These are phyloP conservation scores for Blastocystis sp. DNA, from an alignment of 352 stramenopile species.

Conservation along the genomic window DNA sequence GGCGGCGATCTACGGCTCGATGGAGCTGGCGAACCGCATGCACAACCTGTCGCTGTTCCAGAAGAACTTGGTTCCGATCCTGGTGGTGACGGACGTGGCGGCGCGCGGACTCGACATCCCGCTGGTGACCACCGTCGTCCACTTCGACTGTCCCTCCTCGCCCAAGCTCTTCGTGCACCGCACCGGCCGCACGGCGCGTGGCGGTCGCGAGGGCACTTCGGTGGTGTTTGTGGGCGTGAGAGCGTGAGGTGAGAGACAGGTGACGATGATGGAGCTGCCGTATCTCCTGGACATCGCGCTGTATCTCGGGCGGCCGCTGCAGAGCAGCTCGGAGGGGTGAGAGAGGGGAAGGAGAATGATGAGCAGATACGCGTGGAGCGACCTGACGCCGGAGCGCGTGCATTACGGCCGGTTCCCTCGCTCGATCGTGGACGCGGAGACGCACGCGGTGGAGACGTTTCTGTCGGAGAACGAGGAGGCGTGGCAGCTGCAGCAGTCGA, in stretches of 20 bases:
- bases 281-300: constrained; percentile 95
- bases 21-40: constrained; percentile 72
- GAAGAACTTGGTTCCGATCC: constrained; percentile 74
- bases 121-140: constrained; percentile 86
- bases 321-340: constrained; percentile 63
- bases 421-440: constrained; percentile 81
- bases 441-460: constrained; percentile 80
- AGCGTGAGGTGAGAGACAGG: not conserved
- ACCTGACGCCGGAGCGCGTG: constrained; percentile 86
- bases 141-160: constrained; percentile 83
- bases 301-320: constrained; percentile 76
- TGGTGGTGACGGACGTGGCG: constrained; percentile 85
- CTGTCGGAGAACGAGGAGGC: constrained; percentile 71
- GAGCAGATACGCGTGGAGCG: constrained; percentile 72
- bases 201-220: constrained; percentile 40
- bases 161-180: constrained; percentile 76
- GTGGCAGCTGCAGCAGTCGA: constrained; percentile 74
- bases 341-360: constrained; percentile 54
- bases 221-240: constrained; percentile 4
- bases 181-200: constrained; percentile 23
- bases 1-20: constrained; percentile 80
- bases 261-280: constrained; percentile 88
- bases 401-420: constrained; percentile 94
- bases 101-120: constrained; percentile 85
- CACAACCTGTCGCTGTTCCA: constrained; percentile 73